Base-by-base conservation (phyloP, 805 yeast species). In the Zygosaccharomyces kombuchaensis region DNA sequence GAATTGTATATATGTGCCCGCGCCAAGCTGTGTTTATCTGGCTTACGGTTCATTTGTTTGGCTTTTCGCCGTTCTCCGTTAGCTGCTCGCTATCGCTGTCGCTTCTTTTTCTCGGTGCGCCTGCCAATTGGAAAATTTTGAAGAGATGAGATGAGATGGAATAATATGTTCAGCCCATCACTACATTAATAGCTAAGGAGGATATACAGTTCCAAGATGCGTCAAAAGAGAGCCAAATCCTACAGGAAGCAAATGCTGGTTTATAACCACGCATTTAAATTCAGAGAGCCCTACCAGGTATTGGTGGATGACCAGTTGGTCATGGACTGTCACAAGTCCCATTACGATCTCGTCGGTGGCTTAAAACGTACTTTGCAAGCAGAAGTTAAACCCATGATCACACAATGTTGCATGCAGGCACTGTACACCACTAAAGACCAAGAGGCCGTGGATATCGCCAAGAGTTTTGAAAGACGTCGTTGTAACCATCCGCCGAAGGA, bases 221-320 rank as follows among this genome's bases (percentile, higher is more conserved):
- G 95, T 75, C 96, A 91, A 70, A 91, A 90, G 68, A 77, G 99
- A 68, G 96, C 97, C 43, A 91, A 91, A 67, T 75, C 93, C 1
- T 93, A 93, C 68, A 82, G 91, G 65, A 91, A 91, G 73, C 96
- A 87, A 65, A 84, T 93, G 86, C 79, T 83, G 54, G 83, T 87
- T 45, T 84, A 88, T 57, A 76, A 78, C 54, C 86, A 88, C 63
- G 77, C 95, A 6, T 93, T 91, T 76, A 86, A 86, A 58, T 93
- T 93, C 73, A 79, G 96, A 63, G 89, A 85, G 52, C 99, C 99
- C 2, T 90, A 85, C 56, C 99, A 93, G 69, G 84, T 88, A 21
- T 65, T 91, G 14, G 82, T 90, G 6, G 99, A 93, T 63, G 87
- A 87, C 52, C 85, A 84, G 53, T 66, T 89, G 8, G 79, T 93